These are phyloP conservation scores for Begonia peltatifolia DNA, from an alignment of 306 rosid species.

Conservation along the genomic window DNA sequence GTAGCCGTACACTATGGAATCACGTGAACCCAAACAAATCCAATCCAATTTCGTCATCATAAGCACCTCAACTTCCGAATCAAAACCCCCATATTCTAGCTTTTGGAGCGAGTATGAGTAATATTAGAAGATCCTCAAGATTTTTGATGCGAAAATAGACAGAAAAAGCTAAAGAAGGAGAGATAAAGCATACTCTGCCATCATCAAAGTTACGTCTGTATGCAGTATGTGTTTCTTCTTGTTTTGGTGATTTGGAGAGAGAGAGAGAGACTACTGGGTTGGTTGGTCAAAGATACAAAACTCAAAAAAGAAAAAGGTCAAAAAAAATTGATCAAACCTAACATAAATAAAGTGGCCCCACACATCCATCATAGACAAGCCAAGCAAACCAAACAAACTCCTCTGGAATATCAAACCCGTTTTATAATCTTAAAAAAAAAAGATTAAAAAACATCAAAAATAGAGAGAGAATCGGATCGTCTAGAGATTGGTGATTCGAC, in stretches of 20 bases:
- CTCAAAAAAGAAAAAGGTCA: constrained; percentile 19
- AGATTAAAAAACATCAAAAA: constrained; percentile 10
- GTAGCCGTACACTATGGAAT: constrained; percentile 38
- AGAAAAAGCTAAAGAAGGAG: background rate
- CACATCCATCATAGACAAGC: constrained; percentile 24
- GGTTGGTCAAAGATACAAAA: constrained; percentile 50
- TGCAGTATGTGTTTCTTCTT: constrained; percentile 12
- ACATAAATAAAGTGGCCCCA: constrained; percentile 14
- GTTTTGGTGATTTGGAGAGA: constrained; percentile 17
- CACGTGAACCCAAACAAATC: constrained; percentile 44
- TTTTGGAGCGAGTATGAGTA: too few relatives aligned
- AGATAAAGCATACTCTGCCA: constrained; percentile 17
- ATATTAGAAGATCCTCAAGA: constrained; percentile 1
- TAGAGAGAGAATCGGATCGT: constrained; percentile 47
- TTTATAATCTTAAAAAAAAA: constrained; percentile 25
- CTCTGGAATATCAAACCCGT: constrained; percentile 7
- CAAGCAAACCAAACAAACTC: constrained; percentile 13
- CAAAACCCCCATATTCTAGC: background rate
- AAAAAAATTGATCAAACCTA: background rate
- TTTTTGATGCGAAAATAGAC: constrained; percentile 12
- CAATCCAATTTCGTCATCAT: constrained; percentile 46
- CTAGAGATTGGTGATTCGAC: constrained; percentile 44
- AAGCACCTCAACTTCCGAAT: constrained; percentile 31
- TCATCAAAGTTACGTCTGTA: constrained; percentile 10
- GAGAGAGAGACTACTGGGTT: constrained; percentile 6